Conservation (phyloP, 1,284 basidiomycete genomes). For the Apiotrichum sp. region DNA sequence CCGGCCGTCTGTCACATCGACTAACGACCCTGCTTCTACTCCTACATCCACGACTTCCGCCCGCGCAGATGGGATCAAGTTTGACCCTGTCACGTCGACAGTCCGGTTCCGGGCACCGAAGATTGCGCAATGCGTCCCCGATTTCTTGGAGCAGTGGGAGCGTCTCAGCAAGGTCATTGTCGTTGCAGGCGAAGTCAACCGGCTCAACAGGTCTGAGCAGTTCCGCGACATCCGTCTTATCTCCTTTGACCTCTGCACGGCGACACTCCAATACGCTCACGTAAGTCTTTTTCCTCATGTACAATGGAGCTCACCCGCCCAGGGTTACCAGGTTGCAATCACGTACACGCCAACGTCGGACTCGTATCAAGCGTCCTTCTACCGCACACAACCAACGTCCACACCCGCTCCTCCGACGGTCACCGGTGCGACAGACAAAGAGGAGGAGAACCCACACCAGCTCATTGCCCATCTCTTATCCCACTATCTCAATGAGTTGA, state of each 20-base stretch:
- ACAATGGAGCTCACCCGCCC: conserved; percentile 6
- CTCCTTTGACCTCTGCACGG: conserved; percentile 80
- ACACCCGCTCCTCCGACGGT: background rate
- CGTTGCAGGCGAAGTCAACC: conserved; percentile 80
- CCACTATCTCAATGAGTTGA: conserved; percentile 36
- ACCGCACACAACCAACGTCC: conserved; percentile 1
- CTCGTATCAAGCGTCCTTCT: conserved; percentile 40
- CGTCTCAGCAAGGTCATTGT: conserved; percentile 84
- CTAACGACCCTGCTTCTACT: conserved; percentile 46
- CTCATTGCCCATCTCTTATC: conserved; percentile 30
- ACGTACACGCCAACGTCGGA: conserved; percentile 40
- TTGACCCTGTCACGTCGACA: conserved; percentile 74
- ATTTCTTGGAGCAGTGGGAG: conserved; percentile 85
- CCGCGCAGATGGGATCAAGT: conserved; percentile 57
- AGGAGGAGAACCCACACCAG: conserved; percentile 30
- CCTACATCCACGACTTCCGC: conserved; percentile 42
- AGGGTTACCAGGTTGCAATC: conserved; percentile 38
- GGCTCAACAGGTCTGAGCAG: conserved; percentile 63
- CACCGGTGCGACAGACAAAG: background rate
- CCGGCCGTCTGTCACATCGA: conserved; percentile 62
- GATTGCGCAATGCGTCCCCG: conserved; percentile 78
- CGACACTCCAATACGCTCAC: conserved; percentile 65
- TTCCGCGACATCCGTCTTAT: conserved; percentile 70
- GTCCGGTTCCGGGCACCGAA: conserved; percentile 79
- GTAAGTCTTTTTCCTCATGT: too few relatives aligned